These are phyloP conservation scores for Nicotiana undulata DNA, from an alignment of 257 asterid genomes.

Conservation along the genomic window DNA sequence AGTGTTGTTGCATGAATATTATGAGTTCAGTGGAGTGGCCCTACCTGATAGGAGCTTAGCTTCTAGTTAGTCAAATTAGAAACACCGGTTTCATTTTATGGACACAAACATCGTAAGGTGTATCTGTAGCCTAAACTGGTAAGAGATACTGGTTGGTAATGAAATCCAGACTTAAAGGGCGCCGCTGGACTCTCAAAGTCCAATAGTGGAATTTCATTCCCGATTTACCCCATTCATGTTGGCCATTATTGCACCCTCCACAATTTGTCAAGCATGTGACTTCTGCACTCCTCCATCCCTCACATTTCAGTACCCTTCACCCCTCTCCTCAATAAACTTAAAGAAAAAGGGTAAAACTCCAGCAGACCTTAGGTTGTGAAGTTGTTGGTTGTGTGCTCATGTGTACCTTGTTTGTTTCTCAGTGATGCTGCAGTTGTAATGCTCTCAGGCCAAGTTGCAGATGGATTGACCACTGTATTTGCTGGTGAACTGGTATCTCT, in stretches of 20 bases:
- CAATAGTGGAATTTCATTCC: not conserved
- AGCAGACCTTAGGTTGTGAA: not conserved
- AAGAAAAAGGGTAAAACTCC: not conserved
- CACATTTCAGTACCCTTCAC: not conserved
- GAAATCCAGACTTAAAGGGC: not conserved
- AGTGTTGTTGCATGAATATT: not conserved
- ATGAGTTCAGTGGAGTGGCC: not conserved
- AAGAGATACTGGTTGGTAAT: not conserved
- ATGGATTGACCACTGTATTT: constrained; percentile 72
- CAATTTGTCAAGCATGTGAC: constrained; percentile 1
- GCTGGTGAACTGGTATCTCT: constrained; percentile 83
- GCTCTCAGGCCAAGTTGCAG: constrained; percentile 95
- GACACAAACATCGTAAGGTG: not conserved
- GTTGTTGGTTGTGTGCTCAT: constrained; percentile 5
- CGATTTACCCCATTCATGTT: not conserved
- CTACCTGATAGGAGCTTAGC: not conserved
- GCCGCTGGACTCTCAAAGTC: not conserved
- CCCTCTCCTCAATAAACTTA: not conserved
- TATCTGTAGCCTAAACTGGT: not conserved
- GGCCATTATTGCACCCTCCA: not conserved
- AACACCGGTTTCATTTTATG: not conserved
- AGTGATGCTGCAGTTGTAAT: constrained; percentile 84
- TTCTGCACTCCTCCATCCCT: not conserved
- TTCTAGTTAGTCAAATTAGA: not conserved
- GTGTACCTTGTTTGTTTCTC: constrained; percentile 23